Percentiles rank a stretch among this genome's conserved stretches.
Conservation (phyloP, 1,284 basidiomycete species). For the Ganoderma meredithae region DNA sequence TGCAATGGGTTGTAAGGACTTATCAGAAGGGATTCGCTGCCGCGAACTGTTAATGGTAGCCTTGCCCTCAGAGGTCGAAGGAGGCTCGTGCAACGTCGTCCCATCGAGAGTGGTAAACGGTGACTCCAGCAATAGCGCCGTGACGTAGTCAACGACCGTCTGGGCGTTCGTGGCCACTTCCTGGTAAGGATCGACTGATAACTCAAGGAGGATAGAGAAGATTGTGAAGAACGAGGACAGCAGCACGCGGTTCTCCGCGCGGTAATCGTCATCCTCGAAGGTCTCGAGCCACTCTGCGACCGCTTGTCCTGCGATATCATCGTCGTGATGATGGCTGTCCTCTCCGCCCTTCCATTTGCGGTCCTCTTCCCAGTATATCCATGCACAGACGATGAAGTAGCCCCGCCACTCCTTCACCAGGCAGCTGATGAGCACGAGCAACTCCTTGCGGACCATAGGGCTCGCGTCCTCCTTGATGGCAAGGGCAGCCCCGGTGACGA, state of each 20-base stretch:
- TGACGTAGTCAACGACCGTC: slow-evolving; percentile 92
- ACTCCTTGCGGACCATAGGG: slow-evolving; percentile 95
- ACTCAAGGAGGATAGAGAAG: slow-evolving; percentile 88
- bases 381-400: slow-evolving; percentile 95
- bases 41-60: slow-evolving; percentile 42
- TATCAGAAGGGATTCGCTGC: slow-evolving; percentile 61
- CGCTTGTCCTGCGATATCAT: slow-evolving; percentile 72
- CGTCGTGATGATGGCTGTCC: slow-evolving; percentile 55
- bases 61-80: slow-evolving; percentile 44
- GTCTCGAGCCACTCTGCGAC: slow-evolving; percentile 81
- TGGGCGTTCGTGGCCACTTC: slow-evolving; percentile 93
- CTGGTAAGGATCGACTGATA: slow-evolving; percentile 92
- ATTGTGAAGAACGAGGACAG: slow-evolving; percentile 94
- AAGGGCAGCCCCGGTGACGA: slow-evolving; percentile 78
- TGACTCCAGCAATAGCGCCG: slow-evolving; percentile 88
- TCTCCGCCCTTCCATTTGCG: slow-evolving; percentile 55
- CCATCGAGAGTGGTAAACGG: slow-evolving; percentile 81
- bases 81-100: slow-evolving; percentile 64
- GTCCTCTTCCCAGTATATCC: slow-evolving; percentile 94
- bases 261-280: slow-evolving; percentile 70
- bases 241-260: slow-evolving; percentile 85
- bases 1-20: slow-evolving; percentile 49
- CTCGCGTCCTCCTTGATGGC: slow-evolving; percentile 94
- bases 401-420: slow-evolving; percentile 96
- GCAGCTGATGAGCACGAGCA: slow-evolving; percentile 91